These are phyloP conservation scores for Lonicera japonica DNA, from an alignment of 129 eudicot species.

Conservation along the genomic window DNA sequence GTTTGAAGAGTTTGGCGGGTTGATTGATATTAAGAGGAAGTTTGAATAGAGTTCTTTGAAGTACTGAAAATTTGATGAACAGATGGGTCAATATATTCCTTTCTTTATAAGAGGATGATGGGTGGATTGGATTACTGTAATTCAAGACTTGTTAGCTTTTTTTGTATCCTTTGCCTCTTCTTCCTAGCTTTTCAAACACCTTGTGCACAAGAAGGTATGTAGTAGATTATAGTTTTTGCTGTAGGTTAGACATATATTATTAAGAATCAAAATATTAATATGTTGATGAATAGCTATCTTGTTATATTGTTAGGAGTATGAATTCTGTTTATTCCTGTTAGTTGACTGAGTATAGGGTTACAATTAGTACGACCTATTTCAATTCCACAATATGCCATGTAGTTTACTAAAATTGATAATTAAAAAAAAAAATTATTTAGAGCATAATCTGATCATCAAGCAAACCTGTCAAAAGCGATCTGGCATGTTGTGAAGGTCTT, in stretches of 20 bases:
- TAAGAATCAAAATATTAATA: neutral
- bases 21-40: slow-evolving; percentile 16
- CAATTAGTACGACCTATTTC: neutral
- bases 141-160: slow-evolving; percentile 27
- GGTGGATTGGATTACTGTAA: slow-evolving; percentile 30
- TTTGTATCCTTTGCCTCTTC: slow-evolving; percentile 35
- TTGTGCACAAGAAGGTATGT: slow-evolving; percentile 55
- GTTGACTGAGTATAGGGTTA: too few species aligned
- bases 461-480: slow-evolving; percentile 4
- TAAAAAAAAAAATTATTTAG: neutral
- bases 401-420: slow-evolving; percentile 7
- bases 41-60: slow-evolving; percentile 4
- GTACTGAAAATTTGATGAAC: slow-evolving; percentile 26
- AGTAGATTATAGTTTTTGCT: neutral
- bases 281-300: neutral
- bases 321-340: too few species aligned
- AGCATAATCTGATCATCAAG: slow-evolving; percentile 1
- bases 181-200: slow-evolving; percentile 33
- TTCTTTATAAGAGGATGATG: slow-evolving; percentile 39
- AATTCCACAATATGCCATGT: slow-evolving; percentile 14
- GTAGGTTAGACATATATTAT: neutral
- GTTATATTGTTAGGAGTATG: neutral
- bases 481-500: slow-evolving; percentile 12
- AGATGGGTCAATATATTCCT: slow-evolving; percentile 26
- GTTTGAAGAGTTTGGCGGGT: neutral